These are phyloP conservation scores for Cornus kousa DNA, from an alignment of 148 eudicot genomes.

Conservation along the genomic window DNA sequence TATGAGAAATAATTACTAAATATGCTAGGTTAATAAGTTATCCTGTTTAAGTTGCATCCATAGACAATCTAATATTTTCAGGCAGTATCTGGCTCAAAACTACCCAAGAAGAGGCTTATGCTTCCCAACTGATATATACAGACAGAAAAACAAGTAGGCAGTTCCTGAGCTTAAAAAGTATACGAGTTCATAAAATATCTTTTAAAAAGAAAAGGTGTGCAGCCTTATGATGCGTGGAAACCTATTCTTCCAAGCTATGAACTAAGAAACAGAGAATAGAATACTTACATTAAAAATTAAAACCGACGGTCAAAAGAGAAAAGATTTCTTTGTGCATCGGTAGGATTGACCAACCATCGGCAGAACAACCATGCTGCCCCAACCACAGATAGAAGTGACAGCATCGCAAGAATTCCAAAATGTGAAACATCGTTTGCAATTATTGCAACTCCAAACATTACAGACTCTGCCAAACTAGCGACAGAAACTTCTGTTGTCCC, in stretches of 20 bases:
- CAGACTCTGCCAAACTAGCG: constrained; percentile 87
- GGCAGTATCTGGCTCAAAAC: neutral
- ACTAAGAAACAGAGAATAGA: too few species aligned
- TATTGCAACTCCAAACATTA: constrained; percentile 85
- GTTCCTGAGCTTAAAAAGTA: too few species aligned
- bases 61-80: too few species aligned
- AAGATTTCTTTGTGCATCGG: constrained; percentile 63
- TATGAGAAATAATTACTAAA: too few species aligned
- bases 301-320: constrained; percentile 47
- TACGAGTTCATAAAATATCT: too few species aligned
- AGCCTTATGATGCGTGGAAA: too few species aligned
- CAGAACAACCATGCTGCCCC: constrained; percentile 86
- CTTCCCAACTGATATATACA: neutral
- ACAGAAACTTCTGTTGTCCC: constrained; percentile 88
- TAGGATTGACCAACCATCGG: constrained; percentile 73
- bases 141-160: neutral
- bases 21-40: too few species aligned
- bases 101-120: neutral
- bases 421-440: constrained; percentile 79
- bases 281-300: constrained; percentile 20
- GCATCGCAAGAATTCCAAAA: constrained; percentile 76
- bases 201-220: too few species aligned
- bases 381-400: constrained; percentile 76
- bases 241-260: too few species aligned
- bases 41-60: too few species aligned